Evolutionary conservation across 2,329 filamentous ascomycete species (phyloP), one percentile per base, ranked within the genome.

Genomic region (Hypoxylon sp.): DNA sequence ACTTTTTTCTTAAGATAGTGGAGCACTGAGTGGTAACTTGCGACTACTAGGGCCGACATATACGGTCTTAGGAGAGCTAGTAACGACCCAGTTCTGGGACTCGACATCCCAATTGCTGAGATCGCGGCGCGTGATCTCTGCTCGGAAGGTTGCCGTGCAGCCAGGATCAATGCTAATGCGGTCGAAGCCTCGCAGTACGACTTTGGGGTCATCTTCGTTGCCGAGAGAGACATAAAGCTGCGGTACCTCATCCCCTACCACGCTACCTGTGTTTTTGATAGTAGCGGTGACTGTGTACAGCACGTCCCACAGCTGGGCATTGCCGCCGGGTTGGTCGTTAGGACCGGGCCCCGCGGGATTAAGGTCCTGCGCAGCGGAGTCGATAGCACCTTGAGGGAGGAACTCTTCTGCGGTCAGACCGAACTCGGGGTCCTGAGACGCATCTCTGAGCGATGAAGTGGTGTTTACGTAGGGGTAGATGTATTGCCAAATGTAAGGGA

Each of bases 171-270:
- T 90, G 54, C 84, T 85, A 65, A 97, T 80, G 51, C 93, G 88
- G 65, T 97, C 92, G 75, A 98, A 98, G 48, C 91, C 91, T 68
- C 95, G 90, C 13, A 98, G 89, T 2, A 90, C 84, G 26, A 86
- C 82, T 2, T 83, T 80, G 2, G 90, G 87, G 76, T 98, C 92
- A 39, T 90, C 86, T 0, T 91, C 86, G 0, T 93, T 94, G 54
- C 94, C 95, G 2, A 97, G 91, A 31, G 87, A 90, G 60, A 98
- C 77, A 80, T 98, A 95, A 13, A 94, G 81, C 83, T 96, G 93
- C 0, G 90, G 85, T 1, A 96, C 86, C 76, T 93, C 92, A 44
- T 93, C 91, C 29, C 92, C 91, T 0, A 80, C 83, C 0, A 88
- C 72, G 0, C 79, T 75, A 35, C 93, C 93, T 2, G 87, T 92